These are phyloP conservation scores for Microcyclosporella mali DNA, from an alignment of 2,329 filamentous ascomycete species.

Conservation along the genomic window DNA sequence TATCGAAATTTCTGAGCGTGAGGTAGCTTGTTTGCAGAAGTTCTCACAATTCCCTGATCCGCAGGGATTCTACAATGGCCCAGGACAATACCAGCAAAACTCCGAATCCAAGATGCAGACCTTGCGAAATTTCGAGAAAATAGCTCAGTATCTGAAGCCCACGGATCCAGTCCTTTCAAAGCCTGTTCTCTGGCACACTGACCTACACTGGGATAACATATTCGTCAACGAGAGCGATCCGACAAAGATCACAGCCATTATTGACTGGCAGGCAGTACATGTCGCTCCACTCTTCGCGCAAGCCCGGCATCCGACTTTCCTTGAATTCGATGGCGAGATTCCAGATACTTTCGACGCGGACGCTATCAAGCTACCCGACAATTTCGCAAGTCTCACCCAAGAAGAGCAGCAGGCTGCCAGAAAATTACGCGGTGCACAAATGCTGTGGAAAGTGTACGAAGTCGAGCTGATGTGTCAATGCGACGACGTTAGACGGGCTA, in stretches of 20 bases:
- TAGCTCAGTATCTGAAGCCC: slow-evolving; percentile 4
- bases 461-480: slow-evolving; percentile 7
- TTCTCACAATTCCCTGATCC: slow-evolving; percentile 7
- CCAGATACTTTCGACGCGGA: slow-evolving; percentile 6
- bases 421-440: slow-evolving; percentile 6
- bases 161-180: slow-evolving; percentile 1
- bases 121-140: slow-evolving; percentile 3
- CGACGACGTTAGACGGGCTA: slow-evolving; percentile 7
- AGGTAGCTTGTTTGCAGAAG: slow-evolving; percentile 5
- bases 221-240: slow-evolving; percentile 30
- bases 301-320: slow-evolving; percentile 6
- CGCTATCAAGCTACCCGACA: slow-evolving; percentile 7
- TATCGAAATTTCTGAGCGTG: slow-evolving; percentile 7
- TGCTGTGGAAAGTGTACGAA: slow-evolving; percentile 11
- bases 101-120: slow-evolving; percentile 1
- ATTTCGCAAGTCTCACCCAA: slow-evolving; percentile 6
- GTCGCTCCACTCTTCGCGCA: slow-evolving; percentile 7
- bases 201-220: slow-evolving; percentile 32
- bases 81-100: slow-evolving; percentile 8
- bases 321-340: slow-evolving; percentile 7
- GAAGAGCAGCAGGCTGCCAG: slow-evolving; percentile 7
- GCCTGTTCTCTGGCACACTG: slow-evolving; percentile 20
- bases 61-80: slow-evolving; percentile 10
- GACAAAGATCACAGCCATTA: slow-evolving; percentile 29
- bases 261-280: slow-evolving; percentile 30